Evolutionary conservation across 352 stramenopile species (phyloP), one percentile per base, ranked within the genome.

Genomic region (Plasmopara muralis): DNA sequence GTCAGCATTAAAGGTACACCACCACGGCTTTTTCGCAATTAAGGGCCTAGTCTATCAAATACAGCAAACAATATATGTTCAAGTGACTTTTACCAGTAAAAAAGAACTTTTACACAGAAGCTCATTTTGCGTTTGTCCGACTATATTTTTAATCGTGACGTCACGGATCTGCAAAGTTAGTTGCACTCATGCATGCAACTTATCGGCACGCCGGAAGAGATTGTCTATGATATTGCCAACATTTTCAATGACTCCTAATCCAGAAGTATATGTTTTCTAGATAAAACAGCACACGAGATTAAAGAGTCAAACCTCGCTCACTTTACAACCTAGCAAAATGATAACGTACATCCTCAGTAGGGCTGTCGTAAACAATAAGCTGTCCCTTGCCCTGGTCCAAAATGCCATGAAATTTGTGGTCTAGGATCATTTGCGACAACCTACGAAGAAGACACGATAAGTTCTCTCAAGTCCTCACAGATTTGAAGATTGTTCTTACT

Each of bases 341-440:
- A n/a, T 15, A 56, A 69, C 86, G 75, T 72, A 94, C 77, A 72
- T 99, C 95, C 67, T 96, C 92, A 25, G 84, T 73, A 7, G 75
- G 68, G 53, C 87, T 91, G 57, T 98, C 94, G 71, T 98, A 98
- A 44, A 99, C 89, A 44, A 99, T 96, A n/a, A 99, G 77, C 62
- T 99, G 95, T 28, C 97, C 97, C 65, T 98, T 97, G 48, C 97
- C 97, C 70, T 99, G 97, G 83, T 99, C 96, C 59, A 99, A 75
- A 64, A 98, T 99, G 41, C 96, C 97, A 50, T 95, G 85, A 67
- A 99, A 96, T 68, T 99, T 99, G 60, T 96, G 95, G 78, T 99
- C 97, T 57, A 99, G 70, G 63, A 99, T 99, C 97, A 99, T 99
- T 75, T 99, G 96, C 50, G 90, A 98, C 20, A 99, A 81, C 76